These are phyloP conservation scores for Termitomyces sp. DNA, from an alignment of 768 basidiomycete species.

Conservation along the genomic window DNA sequence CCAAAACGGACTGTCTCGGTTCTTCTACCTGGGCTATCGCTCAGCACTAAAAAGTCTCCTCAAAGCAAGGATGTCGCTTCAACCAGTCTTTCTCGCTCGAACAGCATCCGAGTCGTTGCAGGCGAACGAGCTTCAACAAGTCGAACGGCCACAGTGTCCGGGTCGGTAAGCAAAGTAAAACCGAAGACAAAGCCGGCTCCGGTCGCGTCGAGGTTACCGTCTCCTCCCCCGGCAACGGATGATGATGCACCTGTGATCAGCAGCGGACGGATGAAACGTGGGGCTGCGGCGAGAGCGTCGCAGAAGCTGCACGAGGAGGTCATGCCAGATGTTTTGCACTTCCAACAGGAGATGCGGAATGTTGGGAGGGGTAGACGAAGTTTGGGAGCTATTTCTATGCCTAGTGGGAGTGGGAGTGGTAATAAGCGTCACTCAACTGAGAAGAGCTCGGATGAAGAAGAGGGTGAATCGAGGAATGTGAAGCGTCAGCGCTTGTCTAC, in stretches of 20 bases:
- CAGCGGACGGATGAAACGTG: conserved; percentile 24
- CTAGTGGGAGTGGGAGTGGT: conserved; percentile 4
- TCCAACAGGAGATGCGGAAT: conserved; percentile 58
- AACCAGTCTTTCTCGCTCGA: conserved; percentile 12
- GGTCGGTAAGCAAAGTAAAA: conserved; percentile 8
- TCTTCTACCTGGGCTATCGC: conserved; percentile 11
- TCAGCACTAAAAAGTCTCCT: conserved; percentile 10
- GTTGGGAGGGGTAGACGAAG: conserved; percentile 30
- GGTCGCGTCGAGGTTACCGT: conserved; percentile 1
- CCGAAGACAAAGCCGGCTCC: conserved; percentile 4
- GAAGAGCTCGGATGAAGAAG: conserved; percentile 8
- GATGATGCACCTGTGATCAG: conserved; percentile 9
- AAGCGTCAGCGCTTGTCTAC: conserved; percentile 9
- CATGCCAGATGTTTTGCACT: conserved; percentile 75
- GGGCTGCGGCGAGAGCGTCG: conserved; percentile 40
- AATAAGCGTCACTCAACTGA: conserved; percentile 9
- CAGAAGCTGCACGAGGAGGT: conserved; percentile 56
- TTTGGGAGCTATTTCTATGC: conserved; percentile 20
- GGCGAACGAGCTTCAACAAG: conserved; percentile 17
- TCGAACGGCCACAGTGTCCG: conserved; percentile 6
- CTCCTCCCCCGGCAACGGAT: conserved; percentile 11
- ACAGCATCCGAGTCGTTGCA: conserved; percentile 24
- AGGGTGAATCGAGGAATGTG: not conserved
- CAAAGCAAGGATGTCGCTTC: not conserved
- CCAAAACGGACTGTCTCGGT: conserved; percentile 16